Percentiles rank a stretch among this genome's conserved stretches.
Evolutionary conservation across 805 yeast species (phyloP).

Genomic region (Candida xyloterini): DNA sequence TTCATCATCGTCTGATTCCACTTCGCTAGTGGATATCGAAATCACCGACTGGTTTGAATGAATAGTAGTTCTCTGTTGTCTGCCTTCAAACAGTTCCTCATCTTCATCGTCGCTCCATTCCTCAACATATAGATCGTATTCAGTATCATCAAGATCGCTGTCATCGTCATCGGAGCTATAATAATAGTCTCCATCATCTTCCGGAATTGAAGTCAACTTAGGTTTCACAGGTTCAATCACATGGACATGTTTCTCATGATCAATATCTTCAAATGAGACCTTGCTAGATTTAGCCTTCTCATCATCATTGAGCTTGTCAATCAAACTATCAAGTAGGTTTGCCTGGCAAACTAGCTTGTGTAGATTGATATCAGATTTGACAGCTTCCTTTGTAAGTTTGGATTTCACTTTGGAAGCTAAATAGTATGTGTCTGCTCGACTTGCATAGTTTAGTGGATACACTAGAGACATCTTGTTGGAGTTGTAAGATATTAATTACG

Average conservation of each 20-base stretch:
- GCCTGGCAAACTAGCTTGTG: slow-evolving; percentile 66
- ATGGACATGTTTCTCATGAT: slow-evolving; percentile 22
- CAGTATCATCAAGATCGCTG: slow-evolving; percentile 24
- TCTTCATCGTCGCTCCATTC: slow-evolving; percentile 23
- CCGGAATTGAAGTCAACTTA: not conserved
- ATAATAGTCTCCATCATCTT: slow-evolving; percentile 15
- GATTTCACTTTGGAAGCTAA: slow-evolving; percentile 63
- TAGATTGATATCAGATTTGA: slow-evolving; percentile 53
- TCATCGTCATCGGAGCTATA: slow-evolving; percentile 31
- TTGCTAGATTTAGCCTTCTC: slow-evolving; percentile 6
- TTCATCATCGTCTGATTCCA: not conserved
- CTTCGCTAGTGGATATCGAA: not conserved
- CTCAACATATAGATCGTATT: slow-evolving; percentile 18
- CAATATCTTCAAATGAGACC: slow-evolving; percentile 8
- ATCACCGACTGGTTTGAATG: slow-evolving; percentile 1
- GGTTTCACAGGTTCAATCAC: slow-evolving; percentile 18
- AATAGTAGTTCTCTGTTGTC: not conserved
- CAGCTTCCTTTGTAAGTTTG: slow-evolving; percentile 62
- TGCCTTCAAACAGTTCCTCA: slow-evolving; percentile 5
- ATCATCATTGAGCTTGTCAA: slow-evolving; percentile 45
- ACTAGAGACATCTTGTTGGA: not conserved
- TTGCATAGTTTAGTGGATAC: slow-evolving; percentile 7
- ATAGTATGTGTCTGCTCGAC: slow-evolving; percentile 48
- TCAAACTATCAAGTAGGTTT: slow-evolving; percentile 61
- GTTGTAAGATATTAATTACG: too few relatives aligned